These are phyloP conservation scores for Kazachstania taianensis DNA, from an alignment of 805 yeast genomes.

Conservation along the genomic window DNA sequence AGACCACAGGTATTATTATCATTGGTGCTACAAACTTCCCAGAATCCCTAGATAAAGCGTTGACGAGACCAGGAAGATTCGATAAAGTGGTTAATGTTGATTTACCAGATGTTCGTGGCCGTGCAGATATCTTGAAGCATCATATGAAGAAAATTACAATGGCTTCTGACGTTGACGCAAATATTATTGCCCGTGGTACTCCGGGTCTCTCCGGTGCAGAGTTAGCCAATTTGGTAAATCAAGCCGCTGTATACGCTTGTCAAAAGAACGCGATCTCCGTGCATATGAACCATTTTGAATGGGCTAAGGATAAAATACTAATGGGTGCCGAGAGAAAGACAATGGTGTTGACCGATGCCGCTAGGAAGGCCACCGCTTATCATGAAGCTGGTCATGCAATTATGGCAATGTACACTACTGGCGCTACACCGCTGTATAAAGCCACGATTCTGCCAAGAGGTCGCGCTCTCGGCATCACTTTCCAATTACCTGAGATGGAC, in stretches of 20 bases:
- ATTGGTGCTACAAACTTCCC: slow-evolving; percentile 99
- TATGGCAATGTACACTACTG: slow-evolving; percentile 89
- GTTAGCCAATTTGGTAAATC: slow-evolving; percentile 87
- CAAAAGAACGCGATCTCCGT: slow-evolving; percentile 86
- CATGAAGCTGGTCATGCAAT: slow-evolving; percentile 99
- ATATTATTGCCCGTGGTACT: slow-evolving; percentile 89
- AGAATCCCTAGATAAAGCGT: slow-evolving; percentile 89
- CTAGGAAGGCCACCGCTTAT: slow-evolving; percentile 87
- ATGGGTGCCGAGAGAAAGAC: slow-evolving; percentile 98
- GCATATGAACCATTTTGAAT: slow-evolving; percentile 84
- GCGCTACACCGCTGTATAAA: slow-evolving; percentile 91
- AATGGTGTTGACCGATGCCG: slow-evolving; percentile 94
- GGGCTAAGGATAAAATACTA: slow-evolving; percentile 98
- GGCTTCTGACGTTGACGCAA: slow-evolving; percentile 76
- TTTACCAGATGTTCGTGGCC: slow-evolving; percentile 95
- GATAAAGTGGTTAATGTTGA: slow-evolving; percentile 94
- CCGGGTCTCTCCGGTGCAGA: slow-evolving; percentile 99
- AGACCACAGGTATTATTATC: slow-evolving; percentile 84
- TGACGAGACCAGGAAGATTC: slow-evolving; percentile 96
- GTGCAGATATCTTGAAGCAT: slow-evolving; percentile 82
- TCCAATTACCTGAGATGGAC: slow-evolving; percentile 97
- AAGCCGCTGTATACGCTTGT: slow-evolving; percentile 96
- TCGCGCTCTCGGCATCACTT: slow-evolving; percentile 90
- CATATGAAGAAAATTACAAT: slow-evolving; percentile 88
- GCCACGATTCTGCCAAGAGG: slow-evolving; percentile 97